A percentile compares a stretch with the other conserved stretches of the same genome.
Conservation (phyloP, 2,329 filamentous ascomycete genomes). For the Chrysosphaeria jannelii region DNA sequence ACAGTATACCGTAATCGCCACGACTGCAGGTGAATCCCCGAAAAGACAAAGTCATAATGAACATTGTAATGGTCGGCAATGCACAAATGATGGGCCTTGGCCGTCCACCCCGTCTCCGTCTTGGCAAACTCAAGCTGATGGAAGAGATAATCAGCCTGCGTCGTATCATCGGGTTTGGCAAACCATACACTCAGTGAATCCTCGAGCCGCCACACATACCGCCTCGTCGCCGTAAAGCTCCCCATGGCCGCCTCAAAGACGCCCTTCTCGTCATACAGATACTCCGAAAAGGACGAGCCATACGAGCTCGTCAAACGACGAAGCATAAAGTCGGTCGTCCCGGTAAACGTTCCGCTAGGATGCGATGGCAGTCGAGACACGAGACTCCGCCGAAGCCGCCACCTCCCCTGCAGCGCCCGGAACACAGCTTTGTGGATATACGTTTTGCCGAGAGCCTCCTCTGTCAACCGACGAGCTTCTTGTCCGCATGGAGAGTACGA, state of each 20-base stretch:
- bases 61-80: slow-evolving; percentile 42
- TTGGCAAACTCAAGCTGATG: slow-evolving; percentile 33
- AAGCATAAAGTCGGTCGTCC: slow-evolving; percentile 32
- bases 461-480: too few species aligned
- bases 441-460: too few species aligned
- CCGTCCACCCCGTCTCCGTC: slow-evolving; percentile 19
- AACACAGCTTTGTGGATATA: slow-evolving; percentile 40
- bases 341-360: slow-evolving; percentile 32
- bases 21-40: slow-evolving; percentile 20
- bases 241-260: slow-evolving; percentile 19
- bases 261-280: slow-evolving; percentile 38
- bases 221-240: slow-evolving; percentile 26
- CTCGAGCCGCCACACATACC: slow-evolving; percentile 45
- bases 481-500: too few species aligned
- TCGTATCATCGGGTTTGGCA: slow-evolving; percentile 28
- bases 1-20: slow-evolving; percentile 36
- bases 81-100: slow-evolving; percentile 38
- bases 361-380: slow-evolving; percentile 21
- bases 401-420: slow-evolving; percentile 36
- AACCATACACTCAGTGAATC: slow-evolving; percentile 47
- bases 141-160: slow-evolving; percentile 41
- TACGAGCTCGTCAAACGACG: slow-evolving; percentile 10
- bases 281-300: slow-evolving; percentile 18
- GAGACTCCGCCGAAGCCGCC: slow-evolving; percentile 30
- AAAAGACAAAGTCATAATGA: slow-evolving; percentile 33